These are phyloP conservation scores for Sporormia fimetaria DNA, from an alignment of 495 filamentous ascomycete species.

Conservation along the genomic window DNA sequence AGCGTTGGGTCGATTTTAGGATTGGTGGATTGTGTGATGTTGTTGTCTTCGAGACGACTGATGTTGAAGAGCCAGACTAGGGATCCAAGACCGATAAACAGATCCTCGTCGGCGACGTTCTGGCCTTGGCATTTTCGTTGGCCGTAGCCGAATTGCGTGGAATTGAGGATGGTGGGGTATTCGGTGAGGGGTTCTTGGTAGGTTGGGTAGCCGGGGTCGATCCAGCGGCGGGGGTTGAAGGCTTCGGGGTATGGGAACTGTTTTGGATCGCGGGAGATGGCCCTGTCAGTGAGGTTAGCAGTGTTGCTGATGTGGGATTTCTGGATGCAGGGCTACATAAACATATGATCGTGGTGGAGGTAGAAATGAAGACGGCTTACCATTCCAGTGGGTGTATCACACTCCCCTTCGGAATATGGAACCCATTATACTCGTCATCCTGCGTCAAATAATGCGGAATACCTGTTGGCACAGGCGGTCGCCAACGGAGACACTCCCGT, in stretches of 20 bases:
- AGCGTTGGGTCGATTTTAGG: conserved; percentile 27
- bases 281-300: conserved; percentile 18
- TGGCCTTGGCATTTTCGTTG: conserved; percentile 49
- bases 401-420: conserved; percentile 44
- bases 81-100: conserved; percentile 47
- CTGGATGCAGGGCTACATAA: neutral
- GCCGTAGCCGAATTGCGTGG: conserved; percentile 51
- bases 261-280: conserved; percentile 29
- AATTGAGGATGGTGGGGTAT: conserved; percentile 44
- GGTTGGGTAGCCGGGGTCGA: conserved; percentile 38
- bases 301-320: neutral
- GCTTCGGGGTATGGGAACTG: conserved; percentile 29
- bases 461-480: conserved; percentile 41
- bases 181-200: conserved; percentile 44
- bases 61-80: conserved; percentile 50
- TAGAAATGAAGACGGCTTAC: conserved; percentile 12
- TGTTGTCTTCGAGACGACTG: conserved; percentile 31
- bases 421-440: conserved; percentile 47
- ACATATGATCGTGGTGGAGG: neutral
- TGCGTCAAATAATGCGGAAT: conserved; percentile 42
- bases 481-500: conserved; percentile 53
- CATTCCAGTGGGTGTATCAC: conserved; percentile 46
- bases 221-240: conserved; percentile 32
- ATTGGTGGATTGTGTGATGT: conserved; percentile 14
- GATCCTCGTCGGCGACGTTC: conserved; percentile 43